Conservation (phyloP, 2,329 filamentous ascomycete species). For the Hypomyces rosellus region DNA sequence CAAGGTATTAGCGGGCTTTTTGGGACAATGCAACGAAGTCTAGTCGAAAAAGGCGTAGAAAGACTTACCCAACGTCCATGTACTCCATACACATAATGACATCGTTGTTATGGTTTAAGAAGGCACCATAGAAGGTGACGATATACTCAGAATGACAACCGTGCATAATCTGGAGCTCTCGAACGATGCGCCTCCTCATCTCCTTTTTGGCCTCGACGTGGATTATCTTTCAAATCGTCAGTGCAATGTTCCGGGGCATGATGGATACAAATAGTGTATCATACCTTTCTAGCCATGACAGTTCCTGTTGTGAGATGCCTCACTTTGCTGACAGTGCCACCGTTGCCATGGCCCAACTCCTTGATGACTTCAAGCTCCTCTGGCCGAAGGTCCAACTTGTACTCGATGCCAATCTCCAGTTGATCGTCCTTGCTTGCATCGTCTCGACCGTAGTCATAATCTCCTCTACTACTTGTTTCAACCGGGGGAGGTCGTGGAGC, state of each 20-base stretch:
- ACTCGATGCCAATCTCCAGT: slow-evolving; percentile 95
- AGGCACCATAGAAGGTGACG: slow-evolving; percentile 95
- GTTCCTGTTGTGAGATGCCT: slow-evolving; percentile 91
- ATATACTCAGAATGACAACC: slow-evolving; percentile 96
- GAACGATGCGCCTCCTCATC: slow-evolving; percentile 91
- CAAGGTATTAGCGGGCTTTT: background rate
- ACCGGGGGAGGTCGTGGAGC: slow-evolving; percentile 66
- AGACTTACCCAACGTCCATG: slow-evolving; percentile 93
- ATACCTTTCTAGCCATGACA: slow-evolving; percentile 94
- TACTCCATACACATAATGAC: slow-evolving; percentile 99
- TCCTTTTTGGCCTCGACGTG: slow-evolving; percentile 98
- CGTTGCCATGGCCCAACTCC: slow-evolving; percentile 92
- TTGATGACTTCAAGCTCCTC: slow-evolving; percentile 91
- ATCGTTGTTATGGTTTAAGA: slow-evolving; percentile 92
- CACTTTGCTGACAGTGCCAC: slow-evolving; percentile 97
- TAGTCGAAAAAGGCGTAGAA: no score
- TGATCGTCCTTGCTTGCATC: slow-evolving; percentile 50
- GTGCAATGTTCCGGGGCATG: slow-evolving; percentile 1
- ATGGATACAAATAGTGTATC: background rate
- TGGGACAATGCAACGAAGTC: background rate
- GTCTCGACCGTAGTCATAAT: slow-evolving; percentile 55
- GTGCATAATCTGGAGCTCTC: slow-evolving; percentile 97
- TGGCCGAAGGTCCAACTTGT: slow-evolving; percentile 83
- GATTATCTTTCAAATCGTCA: slow-evolving; percentile 61
- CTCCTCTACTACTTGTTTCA: slow-evolving; percentile 60